Conservation (phyloP, 352 stramenopile species). For the Pythium dissimile region DNA sequence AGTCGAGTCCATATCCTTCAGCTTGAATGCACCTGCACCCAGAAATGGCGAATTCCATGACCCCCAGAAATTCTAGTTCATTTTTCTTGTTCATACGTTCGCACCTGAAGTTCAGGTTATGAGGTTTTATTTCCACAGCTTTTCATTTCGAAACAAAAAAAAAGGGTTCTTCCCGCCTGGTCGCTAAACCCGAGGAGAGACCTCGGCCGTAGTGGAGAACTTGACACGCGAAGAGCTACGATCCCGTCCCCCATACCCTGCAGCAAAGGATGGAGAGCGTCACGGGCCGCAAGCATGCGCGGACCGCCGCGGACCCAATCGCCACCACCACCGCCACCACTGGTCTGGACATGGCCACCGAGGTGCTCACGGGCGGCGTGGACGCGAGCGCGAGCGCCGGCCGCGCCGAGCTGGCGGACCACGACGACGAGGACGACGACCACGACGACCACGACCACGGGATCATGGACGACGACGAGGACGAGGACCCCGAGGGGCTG, state of each 20-base stretch:
- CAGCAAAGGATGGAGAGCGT: too few species aligned
- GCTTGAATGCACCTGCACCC: too few species aligned
- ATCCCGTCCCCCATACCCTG: background rate
- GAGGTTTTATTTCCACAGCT: background rate
- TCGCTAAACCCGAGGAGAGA: constrained; percentile 30
- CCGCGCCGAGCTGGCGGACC: background rate
- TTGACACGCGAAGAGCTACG: constrained; percentile 6
- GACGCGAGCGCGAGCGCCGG: background rate
- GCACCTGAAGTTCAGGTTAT: too few species aligned
- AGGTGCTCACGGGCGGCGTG: constrained; percentile 9
- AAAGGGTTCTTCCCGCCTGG: background rate
- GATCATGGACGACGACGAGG: constrained; percentile 9
- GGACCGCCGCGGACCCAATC: too few species aligned
- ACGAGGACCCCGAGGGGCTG: constrained; percentile 5
- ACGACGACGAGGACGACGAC: background rate
- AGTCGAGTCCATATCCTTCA: too few species aligned
- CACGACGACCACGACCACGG: background rate
- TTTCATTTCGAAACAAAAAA: background rate
- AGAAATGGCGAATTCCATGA: too few species aligned
- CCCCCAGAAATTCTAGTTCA: too few species aligned
- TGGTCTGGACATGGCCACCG: constrained; percentile 6
- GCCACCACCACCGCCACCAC: too few species aligned
- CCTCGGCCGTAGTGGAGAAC: background rate
- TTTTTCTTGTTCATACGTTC: too few species aligned
- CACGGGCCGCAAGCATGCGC: constrained; percentile 13